Evolutionary conservation across 768 basidiomycete genomes (phyloP), one percentile per base, ranked within the genome.

Genomic region (Suillus cothurnatus): DNA sequence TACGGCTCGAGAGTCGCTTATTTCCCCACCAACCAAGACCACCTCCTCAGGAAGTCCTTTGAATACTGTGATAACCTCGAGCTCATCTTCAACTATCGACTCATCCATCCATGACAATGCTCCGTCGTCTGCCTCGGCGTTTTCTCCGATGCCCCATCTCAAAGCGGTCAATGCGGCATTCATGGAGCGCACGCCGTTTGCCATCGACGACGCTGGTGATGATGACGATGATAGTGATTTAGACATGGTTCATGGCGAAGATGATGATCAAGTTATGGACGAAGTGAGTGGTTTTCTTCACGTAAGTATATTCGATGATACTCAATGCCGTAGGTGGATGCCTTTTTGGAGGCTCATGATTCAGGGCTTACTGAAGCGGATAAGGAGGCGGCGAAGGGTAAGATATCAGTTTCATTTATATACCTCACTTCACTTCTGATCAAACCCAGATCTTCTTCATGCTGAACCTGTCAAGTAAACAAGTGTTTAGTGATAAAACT

Each of bases 311-410:
- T 23, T 61, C 32, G 50, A 64, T 32, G 21, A 52, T 61, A 17
- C 26, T 60, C 45, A 39, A 36, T 63, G 17, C 61, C 32, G 38
- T 36, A 91, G 89, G 93, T 95, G 62, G 95, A 97, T 72, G 95
- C 94, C 0, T 97, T 97, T 84, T 81, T 98, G 52, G 95, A 97
- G 72, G 95, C 93, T 3, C 93, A 98, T 74, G 95, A 94, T 78
- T 88, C 91, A 8, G 92, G 93, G 21, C 80, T 94, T 61, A 88
- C 89, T 4, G 90, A 92, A 65, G 92, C 88, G 4, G 91, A 95
- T 71, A 87, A 90, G 74, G 85, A 87, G 68, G 84, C 91, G 26
- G 91, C 90, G 8, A 88, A 90, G 77, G 92, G 92, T 91, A 68
- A 67, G 84, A 73, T 6, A 57, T 41, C 32, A 61, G 58, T 14